Percentiles rank a stretch among this genome's conserved stretches.
These are phyloP conservation scores for Cladochytrium tenue DNA, from an alignment of 371 early-diverging fungal species.

Conservation along the genomic window DNA sequence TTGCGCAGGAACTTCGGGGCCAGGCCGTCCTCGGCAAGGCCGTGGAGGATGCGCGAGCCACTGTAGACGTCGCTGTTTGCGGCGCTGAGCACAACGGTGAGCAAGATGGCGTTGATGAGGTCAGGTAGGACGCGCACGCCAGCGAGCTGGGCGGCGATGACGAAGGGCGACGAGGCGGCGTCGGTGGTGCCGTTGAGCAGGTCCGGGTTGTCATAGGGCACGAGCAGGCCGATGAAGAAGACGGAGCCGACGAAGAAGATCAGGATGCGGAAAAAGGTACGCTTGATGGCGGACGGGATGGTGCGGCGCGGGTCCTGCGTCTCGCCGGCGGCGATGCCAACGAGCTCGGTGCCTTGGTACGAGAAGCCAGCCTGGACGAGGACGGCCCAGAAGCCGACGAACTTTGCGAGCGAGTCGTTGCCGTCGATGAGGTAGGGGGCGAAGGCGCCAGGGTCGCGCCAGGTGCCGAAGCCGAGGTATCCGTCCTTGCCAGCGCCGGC, in stretches of 20 bases:
- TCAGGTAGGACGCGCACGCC: constrained; percentile 16
- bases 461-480: constrained; percentile 20
- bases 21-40: constrained; percentile 60
- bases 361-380: background rate
- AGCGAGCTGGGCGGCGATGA: constrained; percentile 19
- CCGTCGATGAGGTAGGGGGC: constrained; percentile 15
- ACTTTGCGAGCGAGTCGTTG: background rate
- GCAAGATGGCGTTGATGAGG: constrained; percentile 32
- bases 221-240: constrained; percentile 8
- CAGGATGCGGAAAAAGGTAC: constrained; percentile 11
- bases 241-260: constrained; percentile 17
- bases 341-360: constrained; percentile 71
- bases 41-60: constrained; percentile 60
- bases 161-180: constrained; percentile 26
- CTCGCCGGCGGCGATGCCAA: constrained; percentile 58
- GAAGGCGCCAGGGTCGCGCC: constrained; percentile 20
- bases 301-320: constrained; percentile 32
- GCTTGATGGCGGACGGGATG: background rate
- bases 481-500: constrained; percentile 13
- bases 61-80: constrained; percentile 67
- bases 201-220: background rate
- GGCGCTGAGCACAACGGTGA: constrained; percentile 52
- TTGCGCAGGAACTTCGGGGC: constrained; percentile 50
- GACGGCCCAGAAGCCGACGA: background rate
- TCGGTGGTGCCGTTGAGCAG: background rate